These are phyloP conservation scores for Arthromyces matolae DNA, from an alignment of 768 basidiomycete genomes.

Conservation along the genomic window DNA sequence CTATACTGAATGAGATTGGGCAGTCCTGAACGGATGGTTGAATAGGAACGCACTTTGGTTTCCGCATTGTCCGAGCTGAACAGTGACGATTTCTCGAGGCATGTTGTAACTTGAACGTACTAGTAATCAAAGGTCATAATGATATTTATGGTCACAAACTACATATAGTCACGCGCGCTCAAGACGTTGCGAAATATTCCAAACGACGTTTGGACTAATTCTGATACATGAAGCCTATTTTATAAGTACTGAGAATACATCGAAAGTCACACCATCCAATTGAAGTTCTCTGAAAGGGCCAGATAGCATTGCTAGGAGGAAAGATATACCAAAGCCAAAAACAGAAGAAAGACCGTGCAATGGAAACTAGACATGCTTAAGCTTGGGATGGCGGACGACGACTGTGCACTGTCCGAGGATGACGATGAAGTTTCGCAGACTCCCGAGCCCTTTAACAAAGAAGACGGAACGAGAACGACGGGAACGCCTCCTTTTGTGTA, in stretches of 20 bases:
- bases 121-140: too few species aligned
- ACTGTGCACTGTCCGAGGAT: background rate
- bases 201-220: too few species aligned
- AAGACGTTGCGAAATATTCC: too few species aligned
- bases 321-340: too few species aligned
- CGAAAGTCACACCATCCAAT: background rate
- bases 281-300: too few species aligned
- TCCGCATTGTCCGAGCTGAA: constrained; percentile 88
- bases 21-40: background rate
- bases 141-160: too few species aligned
- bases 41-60: constrained; percentile 74
- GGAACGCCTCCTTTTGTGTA: constrained; percentile 65
- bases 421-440: constrained; percentile 29
- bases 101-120: too few species aligned
- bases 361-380: background rate
- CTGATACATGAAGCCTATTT: too few species aligned
- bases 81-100: constrained; percentile 83
- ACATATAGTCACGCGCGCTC: too few species aligned
- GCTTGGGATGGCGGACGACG: background rate
- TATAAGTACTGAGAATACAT: background rate
- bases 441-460: constrained; percentile 32
- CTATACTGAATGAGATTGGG: constrained; percentile 37
- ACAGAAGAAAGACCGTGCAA: too few species aligned
- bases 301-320: too few species aligned
- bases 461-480: constrained; percentile 48